phyloP scores from a whole-genome alignment of 192 early-diverging fungal species.

The Cetraspora pellucida region DNA sequence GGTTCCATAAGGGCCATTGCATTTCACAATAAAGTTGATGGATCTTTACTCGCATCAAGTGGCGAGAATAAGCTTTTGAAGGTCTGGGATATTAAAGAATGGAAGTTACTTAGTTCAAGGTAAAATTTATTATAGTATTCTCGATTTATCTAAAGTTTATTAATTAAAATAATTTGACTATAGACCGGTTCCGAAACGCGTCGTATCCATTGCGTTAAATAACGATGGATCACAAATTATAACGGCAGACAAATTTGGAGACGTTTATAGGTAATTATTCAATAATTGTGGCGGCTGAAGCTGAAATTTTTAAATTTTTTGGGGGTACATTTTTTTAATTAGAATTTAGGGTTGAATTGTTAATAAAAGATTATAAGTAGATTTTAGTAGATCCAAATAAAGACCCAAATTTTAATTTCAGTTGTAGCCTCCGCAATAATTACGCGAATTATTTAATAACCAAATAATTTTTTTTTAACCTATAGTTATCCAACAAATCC shows the following conservation, averaged over 20 bases:
- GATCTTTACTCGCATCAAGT: constrained; percentile 57
- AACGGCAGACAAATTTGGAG: constrained; percentile 95
- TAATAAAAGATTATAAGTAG: too few relatives aligned
- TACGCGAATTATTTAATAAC: too few relatives aligned
- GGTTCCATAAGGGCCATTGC: constrained; percentile 51
- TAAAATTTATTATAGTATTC: neutral
- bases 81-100: constrained; percentile 66
- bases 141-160: neutral
- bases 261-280: constrained; percentile 79
- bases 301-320: too few relatives aligned
- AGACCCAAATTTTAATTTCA: too few relatives aligned
- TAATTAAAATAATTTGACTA: constrained; percentile 30
- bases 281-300: too few relatives aligned
- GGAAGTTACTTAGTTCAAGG: constrained; percentile 55
- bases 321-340: too few relatives aligned
- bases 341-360: too few relatives aligned
- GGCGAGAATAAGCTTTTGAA: constrained; percentile 68
- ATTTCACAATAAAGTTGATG: constrained; percentile 48
- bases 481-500: constrained; percentile 42
- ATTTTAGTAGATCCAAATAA: too few relatives aligned
- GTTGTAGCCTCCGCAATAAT: too few relatives aligned
- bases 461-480: neutral
- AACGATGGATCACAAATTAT: constrained; percentile 63
- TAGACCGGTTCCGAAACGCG: constrained; percentile 67
- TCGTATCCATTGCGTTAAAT: constrained; percentile 74